Percentiles rank a stretch among this genome's conserved stretches.
Evolutionary conservation across 1,284 basidiomycete species (phyloP).

Genomic region (Pseudozyma thailandica): DNA sequence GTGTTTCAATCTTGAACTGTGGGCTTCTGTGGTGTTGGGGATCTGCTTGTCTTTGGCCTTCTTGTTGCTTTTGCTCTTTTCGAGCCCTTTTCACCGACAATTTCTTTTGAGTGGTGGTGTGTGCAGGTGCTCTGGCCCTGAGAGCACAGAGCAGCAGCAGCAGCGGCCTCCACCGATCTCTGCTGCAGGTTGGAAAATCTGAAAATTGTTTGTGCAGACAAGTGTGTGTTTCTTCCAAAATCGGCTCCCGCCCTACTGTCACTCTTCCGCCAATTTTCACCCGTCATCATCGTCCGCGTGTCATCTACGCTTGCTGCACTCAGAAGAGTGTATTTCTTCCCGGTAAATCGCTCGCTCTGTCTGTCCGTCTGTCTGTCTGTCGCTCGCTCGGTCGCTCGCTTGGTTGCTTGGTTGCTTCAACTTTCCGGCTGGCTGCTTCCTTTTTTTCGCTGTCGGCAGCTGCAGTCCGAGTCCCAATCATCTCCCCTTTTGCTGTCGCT

Average conservation of each 20-base stretch:
- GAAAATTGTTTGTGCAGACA: background rate
- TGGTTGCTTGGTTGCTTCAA: constrained; percentile 3
- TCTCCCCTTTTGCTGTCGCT: background rate
- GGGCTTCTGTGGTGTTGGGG: background rate
- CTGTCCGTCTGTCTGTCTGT: constrained; percentile 1
- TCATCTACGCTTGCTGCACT: background rate
- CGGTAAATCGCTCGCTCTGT: constrained; percentile 2
- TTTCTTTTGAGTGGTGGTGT: background rate
- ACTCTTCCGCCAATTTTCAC: background rate
- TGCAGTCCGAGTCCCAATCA: too few relatives aligned
- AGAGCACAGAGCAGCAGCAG: background rate
- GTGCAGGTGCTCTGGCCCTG: too few relatives aligned
- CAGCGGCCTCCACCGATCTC: constrained; percentile 24
- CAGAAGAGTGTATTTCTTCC: background rate
- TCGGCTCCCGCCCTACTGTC: constrained; percentile 14
- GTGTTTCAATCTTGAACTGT: background rate
- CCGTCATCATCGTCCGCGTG: constrained; percentile 7
- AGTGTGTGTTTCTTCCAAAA: constrained; percentile 9
- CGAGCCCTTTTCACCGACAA: too few relatives aligned
- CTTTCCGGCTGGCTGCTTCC: background rate
- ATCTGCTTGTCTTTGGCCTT: background rate
- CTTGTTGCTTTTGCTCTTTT: background rate
- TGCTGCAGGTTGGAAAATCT: background rate
- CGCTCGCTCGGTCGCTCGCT: constrained; percentile 2
- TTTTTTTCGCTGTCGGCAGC: constrained; percentile 2